Conservation (phyloP, 345 rosid genomes). For the Zanthoxylum bungeanum region DNA sequence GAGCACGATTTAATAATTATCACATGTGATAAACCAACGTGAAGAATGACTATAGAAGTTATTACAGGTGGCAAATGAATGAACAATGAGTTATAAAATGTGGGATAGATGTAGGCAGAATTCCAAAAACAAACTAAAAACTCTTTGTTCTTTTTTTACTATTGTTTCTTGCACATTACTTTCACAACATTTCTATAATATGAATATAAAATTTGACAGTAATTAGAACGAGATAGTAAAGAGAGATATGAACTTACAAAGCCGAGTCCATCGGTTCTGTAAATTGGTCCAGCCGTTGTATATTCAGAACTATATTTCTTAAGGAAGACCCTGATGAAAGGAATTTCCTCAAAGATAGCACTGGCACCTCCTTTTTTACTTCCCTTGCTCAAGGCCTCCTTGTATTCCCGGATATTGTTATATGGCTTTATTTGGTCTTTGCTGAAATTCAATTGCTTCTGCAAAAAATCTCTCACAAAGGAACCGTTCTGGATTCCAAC, state of each 20-base stretch:
- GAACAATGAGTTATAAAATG: too few relatives aligned
- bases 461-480: slow-evolving; percentile 3
- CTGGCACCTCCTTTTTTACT: slow-evolving; percentile 24
- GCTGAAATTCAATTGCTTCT: background rate
- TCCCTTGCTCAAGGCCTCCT: slow-evolving; percentile 15
- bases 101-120: too few relatives aligned
- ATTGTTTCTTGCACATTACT: too few relatives aligned
- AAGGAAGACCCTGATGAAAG: slow-evolving; percentile 25
- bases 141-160: too few relatives aligned
- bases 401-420: slow-evolving; percentile 2
- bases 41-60: too few relatives aligned
- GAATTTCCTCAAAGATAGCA: slow-evolving; percentile 35
- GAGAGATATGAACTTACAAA: slow-evolving; percentile 23
- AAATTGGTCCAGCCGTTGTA: slow-evolving; percentile 17
- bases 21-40: too few relatives aligned
- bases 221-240: background rate
- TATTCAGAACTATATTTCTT: slow-evolving; percentile 19
- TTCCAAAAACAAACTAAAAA: too few relatives aligned
- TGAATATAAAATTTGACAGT: too few relatives aligned
- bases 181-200: too few relatives aligned
- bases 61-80: too few relatives aligned
- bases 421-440: background rate
- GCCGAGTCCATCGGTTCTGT: slow-evolving; percentile 33
- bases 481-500: slow-evolving; percentile 26
- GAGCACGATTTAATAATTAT: too few relatives aligned